phyloP scores from a whole-genome alignment of 805 yeast species.

The Yamadazyma sp. region DNA sequence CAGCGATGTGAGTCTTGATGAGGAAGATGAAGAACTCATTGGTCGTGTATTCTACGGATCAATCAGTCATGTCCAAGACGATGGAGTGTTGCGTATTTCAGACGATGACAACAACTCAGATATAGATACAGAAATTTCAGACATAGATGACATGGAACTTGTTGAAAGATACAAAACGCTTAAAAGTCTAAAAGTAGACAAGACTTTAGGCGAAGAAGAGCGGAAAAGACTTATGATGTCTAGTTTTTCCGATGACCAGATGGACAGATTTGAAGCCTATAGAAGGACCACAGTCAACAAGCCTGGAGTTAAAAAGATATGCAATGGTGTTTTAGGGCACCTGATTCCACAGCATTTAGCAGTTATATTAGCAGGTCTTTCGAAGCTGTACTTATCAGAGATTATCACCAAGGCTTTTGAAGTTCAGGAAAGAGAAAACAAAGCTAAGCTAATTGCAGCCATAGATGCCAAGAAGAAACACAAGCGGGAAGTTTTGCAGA shows the following conservation, averaged over 20 bases:
- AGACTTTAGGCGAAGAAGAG: constrained; percentile 48
- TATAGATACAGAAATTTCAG: constrained; percentile 16
- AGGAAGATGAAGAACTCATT: constrained; percentile 46
- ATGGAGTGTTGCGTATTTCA: constrained; percentile 18
- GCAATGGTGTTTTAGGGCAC: constrained; percentile 76
- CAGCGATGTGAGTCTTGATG: constrained; percentile 43
- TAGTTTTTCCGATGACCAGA: constrained; percentile 76
- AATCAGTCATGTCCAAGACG: constrained; percentile 11
- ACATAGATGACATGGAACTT: constrained; percentile 35
- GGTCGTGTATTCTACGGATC: constrained; percentile 42
- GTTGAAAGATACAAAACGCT: constrained; percentile 30
- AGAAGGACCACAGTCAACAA: constrained; percentile 65
- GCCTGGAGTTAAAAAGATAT: constrained; percentile 75
- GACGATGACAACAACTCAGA: constrained; percentile 26
- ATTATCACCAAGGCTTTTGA: constrained; percentile 78
- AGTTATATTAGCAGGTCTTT: constrained; percentile 78
- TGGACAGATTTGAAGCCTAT: constrained; percentile 83
- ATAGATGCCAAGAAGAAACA: constrained; percentile 41
- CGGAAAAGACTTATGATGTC: constrained; percentile 62
- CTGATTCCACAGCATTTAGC: constrained; percentile 78
- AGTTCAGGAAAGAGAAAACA: constrained; percentile 58
- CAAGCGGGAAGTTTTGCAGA: constrained; percentile 28
- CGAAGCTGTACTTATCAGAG: constrained; percentile 89
- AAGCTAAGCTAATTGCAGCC: constrained; percentile 37
- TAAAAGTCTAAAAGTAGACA: constrained; percentile 30